Conservation (phyloP, 2,329 filamentous ascomycete genomes). For the Tolypocladium ovalisporum region DNA sequence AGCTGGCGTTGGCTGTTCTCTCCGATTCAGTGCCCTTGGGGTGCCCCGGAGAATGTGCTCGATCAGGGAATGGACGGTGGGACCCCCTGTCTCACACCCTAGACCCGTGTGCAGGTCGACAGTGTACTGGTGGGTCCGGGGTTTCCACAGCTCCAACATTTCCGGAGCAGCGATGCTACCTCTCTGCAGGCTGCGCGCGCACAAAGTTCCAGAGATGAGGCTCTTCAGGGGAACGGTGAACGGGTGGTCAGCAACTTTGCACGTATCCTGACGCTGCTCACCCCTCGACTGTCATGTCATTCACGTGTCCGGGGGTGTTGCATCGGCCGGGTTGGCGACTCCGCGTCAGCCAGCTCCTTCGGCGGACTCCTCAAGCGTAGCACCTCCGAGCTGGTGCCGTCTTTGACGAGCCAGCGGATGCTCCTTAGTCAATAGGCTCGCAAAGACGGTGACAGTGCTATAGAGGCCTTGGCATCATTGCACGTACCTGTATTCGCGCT, state of each 20-base stretch:
- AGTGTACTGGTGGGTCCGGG: background rate
- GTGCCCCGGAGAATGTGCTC: conserved; percentile 9
- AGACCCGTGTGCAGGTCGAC: background rate
- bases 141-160: background rate
- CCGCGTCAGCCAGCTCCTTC: background rate
- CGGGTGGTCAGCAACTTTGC: background rate
- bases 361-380: background rate
- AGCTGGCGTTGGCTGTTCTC: background rate
- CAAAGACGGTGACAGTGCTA: background rate
- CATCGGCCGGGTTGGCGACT: background rate
- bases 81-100: conserved; percentile 4
- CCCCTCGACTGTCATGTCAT: background rate
- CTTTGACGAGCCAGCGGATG: background rate
- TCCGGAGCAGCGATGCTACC: background rate
- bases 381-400: background rate
- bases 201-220: background rate
- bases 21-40: conserved; percentile 5
- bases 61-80: conserved; percentile 9
- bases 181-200: background rate
- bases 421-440: background rate
- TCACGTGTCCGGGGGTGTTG: background rate
- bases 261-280: background rate
- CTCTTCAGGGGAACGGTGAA: background rate
- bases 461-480: too few relatives aligned
- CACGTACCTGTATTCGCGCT: too few relatives aligned